A percentile compares a stretch with the other conserved stretches of the same genome.
Conservation (phyloP, 495 filamentous ascomycete species). For the Cercophora samala region DNA sequence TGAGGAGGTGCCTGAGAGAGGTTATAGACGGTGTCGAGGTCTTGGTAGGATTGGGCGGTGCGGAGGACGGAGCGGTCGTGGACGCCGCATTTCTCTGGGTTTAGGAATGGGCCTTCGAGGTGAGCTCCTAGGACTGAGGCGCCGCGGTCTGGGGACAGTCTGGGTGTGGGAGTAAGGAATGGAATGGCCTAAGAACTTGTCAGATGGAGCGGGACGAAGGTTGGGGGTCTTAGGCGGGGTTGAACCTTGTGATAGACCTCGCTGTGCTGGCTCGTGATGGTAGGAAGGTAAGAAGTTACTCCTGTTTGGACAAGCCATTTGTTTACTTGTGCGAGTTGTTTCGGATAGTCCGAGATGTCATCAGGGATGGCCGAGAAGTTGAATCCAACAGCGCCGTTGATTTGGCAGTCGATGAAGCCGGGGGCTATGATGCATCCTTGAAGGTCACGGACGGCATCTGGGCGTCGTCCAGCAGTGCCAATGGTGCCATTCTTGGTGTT, state of each 20-base stretch:
- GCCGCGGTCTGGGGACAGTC: slow-evolving; percentile 51
- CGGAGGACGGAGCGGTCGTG: slow-evolving; percentile 66
- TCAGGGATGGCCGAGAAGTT: slow-evolving; percentile 73
- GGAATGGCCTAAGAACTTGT: slow-evolving; percentile 54
- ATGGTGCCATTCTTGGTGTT: slow-evolving; percentile 69
- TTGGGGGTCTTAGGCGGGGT: neutral
- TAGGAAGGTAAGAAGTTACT: slow-evolving; percentile 81
- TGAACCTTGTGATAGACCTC: slow-evolving; percentile 65
- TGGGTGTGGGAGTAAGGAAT: slow-evolving; percentile 62
- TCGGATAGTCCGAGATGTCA: slow-evolving; percentile 61
- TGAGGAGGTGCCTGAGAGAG: slow-evolving; percentile 38
- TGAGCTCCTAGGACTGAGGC: slow-evolving; percentile 81
- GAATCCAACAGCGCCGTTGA: slow-evolving; percentile 83
- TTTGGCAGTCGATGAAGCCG: slow-evolving; percentile 79
- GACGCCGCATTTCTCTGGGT: slow-evolving; percentile 64
- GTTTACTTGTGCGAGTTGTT: slow-evolving; percentile 64
- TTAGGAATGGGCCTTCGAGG: slow-evolving; percentile 81
- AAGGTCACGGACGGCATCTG: slow-evolving; percentile 63
- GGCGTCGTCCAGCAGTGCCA: slow-evolving; percentile 47
- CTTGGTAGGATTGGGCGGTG: slow-evolving; percentile 48
- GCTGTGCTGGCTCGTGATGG: slow-evolving; percentile 62
- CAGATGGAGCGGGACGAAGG: neutral
- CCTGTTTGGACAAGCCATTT: slow-evolving; percentile 66
- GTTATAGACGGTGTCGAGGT: slow-evolving; percentile 70
- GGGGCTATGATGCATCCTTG: slow-evolving; percentile 75